phyloP scores from a whole-genome alignment of 2,329 filamentous ascomycete genomes.

The Neospermospora avenae region DNA sequence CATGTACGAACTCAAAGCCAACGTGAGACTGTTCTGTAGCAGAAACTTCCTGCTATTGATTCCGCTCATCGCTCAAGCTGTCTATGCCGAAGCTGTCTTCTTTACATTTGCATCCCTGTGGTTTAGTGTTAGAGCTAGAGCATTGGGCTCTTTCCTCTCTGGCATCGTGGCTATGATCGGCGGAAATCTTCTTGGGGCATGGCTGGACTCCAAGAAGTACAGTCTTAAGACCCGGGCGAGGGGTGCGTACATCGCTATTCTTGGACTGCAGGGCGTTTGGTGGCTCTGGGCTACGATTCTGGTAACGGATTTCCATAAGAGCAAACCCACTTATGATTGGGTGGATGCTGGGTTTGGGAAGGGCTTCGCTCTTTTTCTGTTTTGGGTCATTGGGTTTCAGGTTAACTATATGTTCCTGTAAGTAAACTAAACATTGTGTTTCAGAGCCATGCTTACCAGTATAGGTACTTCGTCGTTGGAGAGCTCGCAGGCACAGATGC shows the following conservation, averaged over 20 bases:
- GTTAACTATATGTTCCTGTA: slow-evolving; percentile 70
- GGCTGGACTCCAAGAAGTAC: slow-evolving; percentile 26
- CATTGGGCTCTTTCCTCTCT: slow-evolving; percentile 67
- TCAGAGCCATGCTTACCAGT: background rate
- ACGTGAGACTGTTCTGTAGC: slow-evolving; percentile 55
- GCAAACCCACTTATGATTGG: slow-evolving; percentile 65
- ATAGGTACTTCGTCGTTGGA: slow-evolving; percentile 65
- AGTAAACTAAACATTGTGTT: slow-evolving; percentile 26
- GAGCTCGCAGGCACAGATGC: slow-evolving; percentile 59
- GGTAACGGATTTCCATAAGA: slow-evolving; percentile 56
- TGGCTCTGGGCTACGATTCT: slow-evolving; percentile 70
- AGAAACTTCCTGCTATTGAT: slow-evolving; percentile 62
- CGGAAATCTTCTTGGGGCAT: slow-evolving; percentile 60
- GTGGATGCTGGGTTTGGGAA: slow-evolving; percentile 57
- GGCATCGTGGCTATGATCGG: slow-evolving; percentile 63
- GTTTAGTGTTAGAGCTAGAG: slow-evolving; percentile 67
- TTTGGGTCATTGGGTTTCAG: slow-evolving; percentile 66
- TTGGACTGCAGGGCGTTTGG: slow-evolving; percentile 59
- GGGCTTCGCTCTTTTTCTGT: slow-evolving; percentile 64
- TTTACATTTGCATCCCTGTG: slow-evolving; percentile 67
- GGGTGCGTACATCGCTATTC: slow-evolving; percentile 27
- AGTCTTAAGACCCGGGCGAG: slow-evolving; percentile 28
- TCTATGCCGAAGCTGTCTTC: slow-evolving; percentile 69
- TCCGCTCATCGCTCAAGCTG: slow-evolving; percentile 66
- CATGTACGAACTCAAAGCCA: slow-evolving; percentile 57